Evolutionary conservation across 257 asterid species (phyloP).

Genomic region (Apocynum venetum): DNA sequence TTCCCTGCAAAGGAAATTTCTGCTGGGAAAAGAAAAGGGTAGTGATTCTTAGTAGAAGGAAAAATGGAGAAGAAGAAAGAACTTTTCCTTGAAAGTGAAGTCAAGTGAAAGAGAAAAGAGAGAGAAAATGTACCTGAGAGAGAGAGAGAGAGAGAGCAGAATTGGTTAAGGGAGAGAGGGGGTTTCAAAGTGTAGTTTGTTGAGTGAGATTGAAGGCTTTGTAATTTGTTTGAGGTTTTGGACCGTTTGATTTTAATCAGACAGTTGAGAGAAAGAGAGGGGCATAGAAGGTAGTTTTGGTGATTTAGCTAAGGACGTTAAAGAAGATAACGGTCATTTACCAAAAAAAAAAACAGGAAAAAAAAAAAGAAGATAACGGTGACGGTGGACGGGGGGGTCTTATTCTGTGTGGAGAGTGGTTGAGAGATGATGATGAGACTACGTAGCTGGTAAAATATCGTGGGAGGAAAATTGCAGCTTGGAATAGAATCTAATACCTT

Average conservation of each 20-base stretch:
- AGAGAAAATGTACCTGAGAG: conserved; percentile 1
- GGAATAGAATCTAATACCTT: background rate
- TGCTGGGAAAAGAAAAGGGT: background rate
- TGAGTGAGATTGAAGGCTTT: conserved; percentile 2
- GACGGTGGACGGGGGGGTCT: background rate
- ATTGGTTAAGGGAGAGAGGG: background rate
- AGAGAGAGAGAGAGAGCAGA: background rate
- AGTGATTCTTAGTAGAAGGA: background rate
- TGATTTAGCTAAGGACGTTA: background rate
- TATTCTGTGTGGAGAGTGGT: background rate
- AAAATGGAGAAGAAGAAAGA: background rate
- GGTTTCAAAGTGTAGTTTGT: background rate
- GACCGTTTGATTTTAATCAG: background rate
- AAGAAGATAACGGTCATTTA: background rate
- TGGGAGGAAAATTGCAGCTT: background rate
- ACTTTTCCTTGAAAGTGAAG: conserved; percentile 7
- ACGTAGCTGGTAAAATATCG: too few species aligned
- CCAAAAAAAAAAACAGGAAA: too few species aligned
- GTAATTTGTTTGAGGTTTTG: background rate
- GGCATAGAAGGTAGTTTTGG: background rate
- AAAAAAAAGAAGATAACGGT: background rate
- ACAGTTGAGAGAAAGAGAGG: background rate
- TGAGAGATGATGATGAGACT: background rate
- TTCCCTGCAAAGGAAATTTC: background rate
- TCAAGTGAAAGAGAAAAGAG: background rate